Percentiles rank a stretch among this genome's conserved stretches.
These are phyloP conservation scores for Jamesozyma piceae DNA, from an alignment of 805 yeast species.

Conservation along the genomic window DNA sequence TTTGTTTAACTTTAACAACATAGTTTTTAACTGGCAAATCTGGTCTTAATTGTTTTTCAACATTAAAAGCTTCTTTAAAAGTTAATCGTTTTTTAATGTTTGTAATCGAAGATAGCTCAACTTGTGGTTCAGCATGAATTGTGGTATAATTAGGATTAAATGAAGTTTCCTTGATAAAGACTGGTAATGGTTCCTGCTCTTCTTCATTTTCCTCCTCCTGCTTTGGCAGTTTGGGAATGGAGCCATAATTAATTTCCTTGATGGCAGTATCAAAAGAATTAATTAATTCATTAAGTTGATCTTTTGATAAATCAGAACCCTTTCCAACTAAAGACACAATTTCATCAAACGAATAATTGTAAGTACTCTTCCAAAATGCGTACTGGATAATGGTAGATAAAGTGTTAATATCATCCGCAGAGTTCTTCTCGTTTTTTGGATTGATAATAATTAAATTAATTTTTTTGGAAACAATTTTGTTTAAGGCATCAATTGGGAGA, in stretches of 20 bases:
- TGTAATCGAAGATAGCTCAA: slow-evolving; percentile 26
- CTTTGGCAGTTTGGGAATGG: not conserved
- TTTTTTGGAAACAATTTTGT: slow-evolving; percentile 30
- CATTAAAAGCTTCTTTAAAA: slow-evolving; percentile 71
- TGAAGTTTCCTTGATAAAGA: slow-evolving; percentile 53
- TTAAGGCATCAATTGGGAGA: slow-evolving; percentile 3
- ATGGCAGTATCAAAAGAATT: not conserved
- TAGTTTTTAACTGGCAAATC: slow-evolving; percentile 80
- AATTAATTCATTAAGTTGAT: not conserved
- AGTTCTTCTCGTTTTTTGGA: not conserved
- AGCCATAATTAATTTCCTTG: not conserved
- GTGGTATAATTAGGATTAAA: slow-evolving; percentile 54
- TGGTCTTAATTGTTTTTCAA: slow-evolving; percentile 63
- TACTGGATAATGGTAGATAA: not conserved
- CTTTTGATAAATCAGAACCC: not conserved
- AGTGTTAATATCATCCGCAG: not conserved
- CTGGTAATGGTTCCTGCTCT: slow-evolving; percentile 34
- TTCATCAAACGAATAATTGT: not conserved
- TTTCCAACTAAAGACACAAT: not conserved
- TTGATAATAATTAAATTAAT: slow-evolving; percentile 1
- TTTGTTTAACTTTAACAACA: slow-evolving; percentile 82
- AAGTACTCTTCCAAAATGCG: not conserved
- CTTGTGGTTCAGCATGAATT: slow-evolving; percentile 20
- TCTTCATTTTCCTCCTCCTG: slow-evolving; percentile 1
- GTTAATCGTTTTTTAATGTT: slow-evolving; percentile 57